Evolutionary conservation across 2,329 filamentous ascomycete species (phyloP).

Genomic region (Aspergillus novofumigatus): DNA sequence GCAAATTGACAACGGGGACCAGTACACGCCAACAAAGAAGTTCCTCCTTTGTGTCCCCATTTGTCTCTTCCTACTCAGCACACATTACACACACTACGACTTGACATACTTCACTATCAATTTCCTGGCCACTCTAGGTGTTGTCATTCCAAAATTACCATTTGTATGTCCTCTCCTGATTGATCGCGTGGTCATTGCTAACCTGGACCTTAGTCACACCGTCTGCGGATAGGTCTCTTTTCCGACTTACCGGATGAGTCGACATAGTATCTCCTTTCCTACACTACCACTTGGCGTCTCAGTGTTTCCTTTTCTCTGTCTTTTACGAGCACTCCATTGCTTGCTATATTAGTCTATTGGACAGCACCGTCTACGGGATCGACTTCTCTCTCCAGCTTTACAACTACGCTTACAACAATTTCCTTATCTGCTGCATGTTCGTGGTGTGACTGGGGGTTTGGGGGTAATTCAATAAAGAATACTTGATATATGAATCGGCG

Average conservation of each 20-base stretch:
- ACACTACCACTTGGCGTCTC: slow-evolving; percentile 6
- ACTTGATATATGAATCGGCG: no score
- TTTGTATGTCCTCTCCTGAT: slow-evolving; percentile 61
- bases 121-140: slow-evolving; percentile 83
- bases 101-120: slow-evolving; percentile 96
- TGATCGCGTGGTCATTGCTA: slow-evolving; percentile 12
- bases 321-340: not conserved
- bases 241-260: slow-evolving; percentile 64
- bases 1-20: slow-evolving; percentile 97
- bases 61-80: slow-evolving; percentile 89
- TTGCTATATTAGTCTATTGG: not conserved
- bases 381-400: not conserved
- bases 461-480: not conserved
- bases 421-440: not conserved
- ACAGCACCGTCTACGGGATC: not conserved
- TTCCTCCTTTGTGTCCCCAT: slow-evolving; percentile 94
- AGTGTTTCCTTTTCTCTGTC: slow-evolving; percentile 2
- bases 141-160: slow-evolving; percentile 94
- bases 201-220: slow-evolving; percentile 61
- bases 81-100: slow-evolving; percentile 98
- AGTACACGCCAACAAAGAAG: slow-evolving; percentile 98
- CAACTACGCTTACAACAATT: not conserved
- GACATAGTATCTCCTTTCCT: slow-evolving; percentile 19
- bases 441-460: not conserved
- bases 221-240: slow-evolving; percentile 72